Percentiles rank a stretch among this genome's conserved stretches.
phyloP scores from a whole-genome alignment of 441 rosid species.

The Populus hybrid region DNA sequence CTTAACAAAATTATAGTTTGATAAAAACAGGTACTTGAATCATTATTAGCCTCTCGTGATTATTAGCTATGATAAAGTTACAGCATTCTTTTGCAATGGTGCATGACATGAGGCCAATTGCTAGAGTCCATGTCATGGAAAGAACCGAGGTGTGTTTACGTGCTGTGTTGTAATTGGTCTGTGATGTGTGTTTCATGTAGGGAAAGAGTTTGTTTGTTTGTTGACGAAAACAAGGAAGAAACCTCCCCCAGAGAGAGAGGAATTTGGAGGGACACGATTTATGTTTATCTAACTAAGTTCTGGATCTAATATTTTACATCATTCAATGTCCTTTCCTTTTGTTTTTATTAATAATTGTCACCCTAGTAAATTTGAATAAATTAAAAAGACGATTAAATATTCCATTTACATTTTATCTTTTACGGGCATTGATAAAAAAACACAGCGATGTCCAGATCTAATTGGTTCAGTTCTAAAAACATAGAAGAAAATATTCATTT shows the following conservation, averaged over 20 bases:
- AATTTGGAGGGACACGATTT: not conserved
- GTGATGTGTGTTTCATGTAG: not conserved
- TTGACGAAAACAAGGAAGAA: not conserved
- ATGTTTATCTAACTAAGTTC: not conserved
- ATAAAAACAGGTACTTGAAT: not conserved
- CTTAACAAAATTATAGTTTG: not conserved
- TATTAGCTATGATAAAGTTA: not conserved
- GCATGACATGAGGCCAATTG: not conserved
- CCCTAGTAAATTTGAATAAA: no score
- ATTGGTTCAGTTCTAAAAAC: no score
- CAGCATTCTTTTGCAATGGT: not conserved
- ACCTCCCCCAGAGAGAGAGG: not conserved
- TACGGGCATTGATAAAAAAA: no score
- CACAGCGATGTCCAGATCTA: no score
- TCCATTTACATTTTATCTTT: no score
- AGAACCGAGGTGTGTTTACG: not conserved
- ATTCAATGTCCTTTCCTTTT: no score
- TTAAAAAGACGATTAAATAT: no score
- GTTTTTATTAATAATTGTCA: no score
- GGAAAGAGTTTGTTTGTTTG: not conserved
- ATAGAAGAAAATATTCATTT: no score
- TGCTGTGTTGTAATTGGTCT: not conserved
- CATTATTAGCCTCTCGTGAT: not conserved
- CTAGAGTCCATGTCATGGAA: not conserved
- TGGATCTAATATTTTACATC: no score